These are phyloP conservation scores for Rhamnella rubrinervis DNA, from an alignment of 331 rosid genomes.

Conservation along the genomic window DNA sequence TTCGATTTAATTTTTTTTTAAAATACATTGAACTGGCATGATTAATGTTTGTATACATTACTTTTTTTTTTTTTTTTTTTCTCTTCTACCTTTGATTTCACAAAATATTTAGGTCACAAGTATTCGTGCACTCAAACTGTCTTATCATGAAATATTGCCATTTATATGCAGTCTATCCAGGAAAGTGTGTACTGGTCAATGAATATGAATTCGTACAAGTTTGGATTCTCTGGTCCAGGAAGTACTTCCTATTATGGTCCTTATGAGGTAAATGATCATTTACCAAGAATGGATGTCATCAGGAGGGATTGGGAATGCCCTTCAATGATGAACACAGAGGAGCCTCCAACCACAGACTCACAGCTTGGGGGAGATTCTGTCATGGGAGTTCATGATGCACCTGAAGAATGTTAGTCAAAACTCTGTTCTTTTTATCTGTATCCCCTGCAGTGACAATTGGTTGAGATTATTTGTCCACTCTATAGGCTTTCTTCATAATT, in stretches of 20 bases:
- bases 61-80: neutral
- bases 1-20: too few relatives aligned
- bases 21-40: too few relatives aligned
- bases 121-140: neutral
- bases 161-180: slow-evolving; percentile 40
- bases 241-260: slow-evolving; percentile 60
- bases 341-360: slow-evolving; percentile 52
- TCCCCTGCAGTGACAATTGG: neutral
- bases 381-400: slow-evolving; percentile 51
- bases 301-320: slow-evolving; percentile 72
- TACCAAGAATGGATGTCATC: slow-evolving; percentile 68
- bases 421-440: slow-evolving; percentile 15
- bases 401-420: slow-evolving; percentile 80
- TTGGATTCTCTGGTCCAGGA: slow-evolving; percentile 59
- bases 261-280: slow-evolving; percentile 62
- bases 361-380: slow-evolving; percentile 57
- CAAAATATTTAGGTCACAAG: neutral
- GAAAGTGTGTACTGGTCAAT: slow-evolving; percentile 83
- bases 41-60: neutral
- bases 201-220: slow-evolving; percentile 79
- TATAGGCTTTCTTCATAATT: neutral
- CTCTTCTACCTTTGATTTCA: neutral
- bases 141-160: slow-evolving; percentile 19
- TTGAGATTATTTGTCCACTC: neutral
- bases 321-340: slow-evolving; percentile 46